Evolutionary conservation across 2,329 filamentous ascomycete genomes (phyloP), one percentile per base, ranked within the genome.

Genomic region (Scytalidium lignicola): DNA sequence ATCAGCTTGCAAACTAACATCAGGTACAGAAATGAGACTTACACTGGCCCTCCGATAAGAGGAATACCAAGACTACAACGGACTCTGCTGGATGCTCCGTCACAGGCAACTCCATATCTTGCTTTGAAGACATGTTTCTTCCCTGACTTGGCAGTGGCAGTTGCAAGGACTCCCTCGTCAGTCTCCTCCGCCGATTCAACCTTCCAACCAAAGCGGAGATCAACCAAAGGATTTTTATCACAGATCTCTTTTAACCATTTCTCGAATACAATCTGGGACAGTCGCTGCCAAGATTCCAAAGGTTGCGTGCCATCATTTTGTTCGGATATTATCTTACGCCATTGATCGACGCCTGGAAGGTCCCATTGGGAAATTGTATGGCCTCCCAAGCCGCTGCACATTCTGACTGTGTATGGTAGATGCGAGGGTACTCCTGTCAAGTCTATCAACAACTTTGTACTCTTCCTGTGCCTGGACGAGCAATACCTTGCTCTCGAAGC

Each of bases 41-140:
- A 22, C 41, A 43, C 6, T 2, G 41, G 41, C 8, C 13, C 63
- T 28, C 1, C 54, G 50, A 4, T 54, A 46, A 53, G 67, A 63
- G 1, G 53, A 51, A 2, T 65, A 67, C 54, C 60, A 66, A 10
- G 61, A 66, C 8, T n/a, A 20, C 22, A 10, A 2, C 43, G 9
- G n/a, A 17, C 13, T 12, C 21, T 67, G 0, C 73, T 77, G 12
- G 69, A 67, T 1, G 74, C 73, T 1, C 76, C 75, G 29, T 79
- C 75, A 2, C 74, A 74, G 1, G 72, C 75, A 1, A 76, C 66
- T 4, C 69, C 68, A 44, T 73, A 79, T 2, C n/a, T 18, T 12
- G 13, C 10, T 7, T n/a, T 9, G 18, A 43, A 6, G 9, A 9
- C 15, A 5, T 37, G 32, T 13, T 37, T 17, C 12, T 7, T n/a